phyloP scores from a whole-genome alignment of 257 asterid genomes.

The Hygrophila difformis region DNA sequence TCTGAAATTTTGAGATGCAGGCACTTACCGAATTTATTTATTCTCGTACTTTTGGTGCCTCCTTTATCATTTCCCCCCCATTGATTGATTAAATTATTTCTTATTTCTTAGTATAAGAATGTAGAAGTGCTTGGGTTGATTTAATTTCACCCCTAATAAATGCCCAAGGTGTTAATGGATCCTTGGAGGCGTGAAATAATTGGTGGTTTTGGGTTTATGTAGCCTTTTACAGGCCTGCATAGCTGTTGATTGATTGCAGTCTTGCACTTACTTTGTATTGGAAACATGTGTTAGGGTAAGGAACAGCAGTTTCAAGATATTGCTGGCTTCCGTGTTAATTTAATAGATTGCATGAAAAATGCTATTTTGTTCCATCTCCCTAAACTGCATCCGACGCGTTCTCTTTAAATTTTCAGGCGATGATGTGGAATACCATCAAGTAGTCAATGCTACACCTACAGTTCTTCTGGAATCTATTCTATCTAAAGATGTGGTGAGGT shows the following conservation, averaged over 20 bases:
- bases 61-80: no score
- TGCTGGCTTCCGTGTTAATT: constrained; percentile 1
- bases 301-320: no score
- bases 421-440: constrained; percentile 41
- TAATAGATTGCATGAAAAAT: background rate
- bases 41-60: no score
- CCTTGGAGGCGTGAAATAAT: background rate
- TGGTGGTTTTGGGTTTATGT: background rate
- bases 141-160: no score
- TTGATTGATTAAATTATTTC: no score
- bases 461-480: constrained; percentile 26
- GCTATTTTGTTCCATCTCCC: constrained; percentile 1
- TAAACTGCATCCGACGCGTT: constrained; percentile 10
- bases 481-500: constrained; percentile 36
- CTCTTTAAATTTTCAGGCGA: constrained; percentile 31
- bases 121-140: no score
- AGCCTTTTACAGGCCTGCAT: background rate
- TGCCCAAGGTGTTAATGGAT: no score
- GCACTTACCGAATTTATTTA: no score
- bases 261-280: background rate
- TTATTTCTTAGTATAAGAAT: no score
- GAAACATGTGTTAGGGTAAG: background rate
- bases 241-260: background rate
- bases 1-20: background rate
- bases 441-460: constrained; percentile 46